phyloP scores from a whole-genome alignment of 805 yeast genomes.

The Starmerella floricola region DNA sequence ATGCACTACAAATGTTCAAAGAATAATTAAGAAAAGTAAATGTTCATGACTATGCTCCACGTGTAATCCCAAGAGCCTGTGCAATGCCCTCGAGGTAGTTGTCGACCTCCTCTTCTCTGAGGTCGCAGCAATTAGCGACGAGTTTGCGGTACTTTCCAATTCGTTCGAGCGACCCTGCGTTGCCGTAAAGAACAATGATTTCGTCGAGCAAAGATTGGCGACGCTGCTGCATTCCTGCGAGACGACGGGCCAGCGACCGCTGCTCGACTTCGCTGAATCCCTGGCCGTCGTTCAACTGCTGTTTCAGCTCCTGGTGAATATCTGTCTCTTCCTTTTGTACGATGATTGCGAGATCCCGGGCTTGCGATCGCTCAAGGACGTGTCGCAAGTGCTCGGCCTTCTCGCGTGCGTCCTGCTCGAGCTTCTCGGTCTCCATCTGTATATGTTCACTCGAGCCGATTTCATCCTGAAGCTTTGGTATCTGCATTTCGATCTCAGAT shows the following conservation, averaged over 20 bases:
- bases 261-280: conserved; percentile 18
- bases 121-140: conserved; percentile 64
- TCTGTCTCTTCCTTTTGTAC: conserved; percentile 44
- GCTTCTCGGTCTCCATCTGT: conserved; percentile 18
- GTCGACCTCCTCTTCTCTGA: conserved; percentile 67
- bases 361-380: conserved; percentile 52
- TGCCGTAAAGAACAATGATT: conserved; percentile 40
- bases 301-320: conserved; percentile 23
- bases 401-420: conserved; percentile 24
- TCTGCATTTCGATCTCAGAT: conserved; percentile 28
- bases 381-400: conserved; percentile 31
- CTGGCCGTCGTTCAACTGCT: conserved; percentile 17
- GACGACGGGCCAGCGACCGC: conserved; percentile 29
- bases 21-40: too few relatives aligned
- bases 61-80: conserved; percentile 27
- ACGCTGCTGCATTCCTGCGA: conserved; percentile 33
- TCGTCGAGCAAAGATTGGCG: conserved; percentile 35
- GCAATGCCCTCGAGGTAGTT: conserved; percentile 72
- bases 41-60: too few relatives aligned
- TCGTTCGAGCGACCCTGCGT: conserved; percentile 39
- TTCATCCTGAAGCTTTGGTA: conserved; percentile 25
- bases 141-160: conserved; percentile 71
- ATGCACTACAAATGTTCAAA: too few relatives aligned
- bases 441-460: conserved; percentile 26
- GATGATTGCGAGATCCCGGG: conserved; percentile 44